A percentile compares a stretch with the other conserved stretches of the same genome.
These are phyloP conservation scores for Petunia secreta DNA, from an alignment of 257 asterid genomes.

Conservation along the genomic window DNA sequence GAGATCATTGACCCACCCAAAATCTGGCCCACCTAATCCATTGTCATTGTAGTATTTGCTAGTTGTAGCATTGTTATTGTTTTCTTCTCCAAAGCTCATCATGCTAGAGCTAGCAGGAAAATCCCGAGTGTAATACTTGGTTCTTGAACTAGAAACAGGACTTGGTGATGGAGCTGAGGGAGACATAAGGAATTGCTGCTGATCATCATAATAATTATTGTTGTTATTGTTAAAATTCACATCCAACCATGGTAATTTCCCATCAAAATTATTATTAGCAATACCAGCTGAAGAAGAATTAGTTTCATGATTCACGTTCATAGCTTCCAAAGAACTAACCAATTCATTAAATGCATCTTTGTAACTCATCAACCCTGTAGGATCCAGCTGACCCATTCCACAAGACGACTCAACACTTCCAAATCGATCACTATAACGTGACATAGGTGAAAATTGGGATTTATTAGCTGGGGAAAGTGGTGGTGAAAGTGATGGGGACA, in stretches of 20 bases:
- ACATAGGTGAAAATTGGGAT: conserved; percentile 30
- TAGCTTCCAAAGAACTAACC: conserved; percentile 66
- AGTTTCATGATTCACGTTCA: conserved; percentile 41
- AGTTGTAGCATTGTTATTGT: neutral
- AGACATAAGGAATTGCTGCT: conserved; percentile 62
- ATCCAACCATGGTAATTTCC: conserved; percentile 50
- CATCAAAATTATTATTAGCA: neutral
- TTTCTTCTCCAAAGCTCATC: conserved; percentile 54
- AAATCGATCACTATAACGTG: conserved; percentile 35
- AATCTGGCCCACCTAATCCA: conserved; percentile 76
- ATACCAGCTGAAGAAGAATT: neutral
- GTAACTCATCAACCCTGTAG: conserved; percentile 38
- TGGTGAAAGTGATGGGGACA: conserved; percentile 64
- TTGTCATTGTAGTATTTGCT: conserved; percentile 36
- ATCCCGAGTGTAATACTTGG: conserved; percentile 41
- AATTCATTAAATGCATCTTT: conserved; percentile 60
- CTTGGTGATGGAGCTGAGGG: conserved; percentile 55
- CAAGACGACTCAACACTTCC: conserved; percentile 30
- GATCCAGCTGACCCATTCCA: conserved; percentile 26
- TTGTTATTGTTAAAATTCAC: conserved; percentile 40
- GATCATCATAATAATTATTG: conserved; percentile 42
- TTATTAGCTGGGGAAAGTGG: conserved; percentile 57
- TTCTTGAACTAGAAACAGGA: conserved; percentile 31
- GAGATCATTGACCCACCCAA: conserved; percentile 96
- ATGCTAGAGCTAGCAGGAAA: conserved; percentile 33